Evolutionary conservation across 495 filamentous ascomycete genomes (phyloP), one percentile per base, ranked within the genome.

Genomic region (Lasiosphaeris hirsuta): DNA sequence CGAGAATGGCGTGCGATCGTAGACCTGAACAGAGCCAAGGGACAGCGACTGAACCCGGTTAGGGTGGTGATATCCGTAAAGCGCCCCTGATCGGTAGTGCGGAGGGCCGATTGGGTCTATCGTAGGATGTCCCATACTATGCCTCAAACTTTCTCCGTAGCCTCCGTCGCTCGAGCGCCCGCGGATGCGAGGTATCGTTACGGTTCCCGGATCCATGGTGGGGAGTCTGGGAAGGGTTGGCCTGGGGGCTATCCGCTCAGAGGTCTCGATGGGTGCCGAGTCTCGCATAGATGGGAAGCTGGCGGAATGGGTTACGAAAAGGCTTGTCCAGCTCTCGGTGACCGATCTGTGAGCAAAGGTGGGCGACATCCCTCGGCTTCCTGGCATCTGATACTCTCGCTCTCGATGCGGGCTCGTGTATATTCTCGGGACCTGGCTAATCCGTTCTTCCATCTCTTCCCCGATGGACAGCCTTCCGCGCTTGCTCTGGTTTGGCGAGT

Each of bases 11-110:
- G 67, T 63, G 10, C 69, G 63, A 19, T 77, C 73, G 47, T 64
- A 63, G 3, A 51, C 43, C 9, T 66, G 61, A 6, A 58, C 52
- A 0, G 72, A 65, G 17, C 69, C 66, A 4, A 68, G 51, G 9
- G 75, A 73, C 34, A 72, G 70, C 2, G 75, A 75, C 42, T 71
- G 74, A 17, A 61, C 58, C 15, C 71, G 71, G 7, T 36, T 67
- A 1, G 72, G 71, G 23, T 73, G 70, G 40, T 73, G 65, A 34
- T 73, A 71, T 7, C 53, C 17, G 50, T 58, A 63, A 39, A 60
- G 45, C 40, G 49, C 55, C 23, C 46, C 36, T 42, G 47, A 62
- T 61, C 59, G 53, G 45, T 63, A 63, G 40, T 45, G 44, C 30
- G 65, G 52, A 14, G 60, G 58, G 10, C 57, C 34, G 53, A 5